A percentile compares a stretch with the other conserved stretches of the same genome.
These are phyloP conservation scores for Tieghemiomyces parasiticus DNA, from an alignment of 192 early-diverging fungal species.

Conservation along the genomic window DNA sequence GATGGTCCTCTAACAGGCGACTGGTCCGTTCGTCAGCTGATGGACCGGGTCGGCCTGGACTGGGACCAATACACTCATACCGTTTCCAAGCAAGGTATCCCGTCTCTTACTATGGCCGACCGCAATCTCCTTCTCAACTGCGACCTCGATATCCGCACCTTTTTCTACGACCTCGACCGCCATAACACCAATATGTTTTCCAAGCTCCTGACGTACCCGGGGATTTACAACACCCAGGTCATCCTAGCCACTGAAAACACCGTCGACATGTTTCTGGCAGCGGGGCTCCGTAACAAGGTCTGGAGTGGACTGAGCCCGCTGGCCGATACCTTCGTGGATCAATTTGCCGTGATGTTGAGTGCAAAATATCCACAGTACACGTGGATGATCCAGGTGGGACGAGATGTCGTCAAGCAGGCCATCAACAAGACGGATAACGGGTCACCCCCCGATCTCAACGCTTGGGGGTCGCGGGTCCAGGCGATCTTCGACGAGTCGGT, in stretches of 20 bases:
- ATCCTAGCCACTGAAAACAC: not conserved
- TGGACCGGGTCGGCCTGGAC: not conserved
- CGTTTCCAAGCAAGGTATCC: slow-evolving; percentile 1
- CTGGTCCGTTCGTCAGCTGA: not conserved
- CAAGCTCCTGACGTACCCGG: slow-evolving; percentile 2
- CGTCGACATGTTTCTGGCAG: slow-evolving; percentile 5
- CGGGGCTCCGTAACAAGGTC: not conserved
- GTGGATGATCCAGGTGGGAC: not conserved
- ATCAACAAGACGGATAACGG: not conserved
- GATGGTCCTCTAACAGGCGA: not conserved
- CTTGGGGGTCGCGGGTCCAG: not conserved
- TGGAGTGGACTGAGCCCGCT: slow-evolving; percentile 5
- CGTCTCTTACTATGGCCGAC: not conserved
- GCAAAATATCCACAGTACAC: slow-evolving; percentile 1
- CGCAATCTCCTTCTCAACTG: not conserved
- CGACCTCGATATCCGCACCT: slow-evolving; percentile 2
- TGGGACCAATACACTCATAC: not conserved
- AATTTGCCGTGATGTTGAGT: not conserved
- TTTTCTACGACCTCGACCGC: not conserved
- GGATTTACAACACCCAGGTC: slow-evolving; percentile 2
- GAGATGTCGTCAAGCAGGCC: slow-evolving; percentile 1
- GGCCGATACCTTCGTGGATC: slow-evolving; percentile 1
- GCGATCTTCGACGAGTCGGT: slow-evolving; percentile 1
- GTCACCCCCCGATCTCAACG: not conserved
- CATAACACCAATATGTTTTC: slow-evolving; percentile 2